Conservation (phyloP, 2,329 filamentous ascomycete genomes). For the Seiridium cupressi region DNA sequence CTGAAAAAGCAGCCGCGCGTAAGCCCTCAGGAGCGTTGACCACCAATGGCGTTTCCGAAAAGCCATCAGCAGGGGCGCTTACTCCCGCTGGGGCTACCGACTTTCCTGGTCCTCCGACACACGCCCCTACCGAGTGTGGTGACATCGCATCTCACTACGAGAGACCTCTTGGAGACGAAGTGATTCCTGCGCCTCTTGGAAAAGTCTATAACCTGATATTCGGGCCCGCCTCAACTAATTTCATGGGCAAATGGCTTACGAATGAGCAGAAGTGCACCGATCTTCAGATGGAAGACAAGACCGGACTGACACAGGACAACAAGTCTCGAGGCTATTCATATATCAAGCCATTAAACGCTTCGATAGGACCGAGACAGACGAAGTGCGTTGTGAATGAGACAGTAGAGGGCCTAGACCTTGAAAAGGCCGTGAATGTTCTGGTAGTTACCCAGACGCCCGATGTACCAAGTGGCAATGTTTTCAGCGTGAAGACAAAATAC, state of each 20-base stretch:
- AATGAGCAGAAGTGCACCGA: conserved; percentile 88
- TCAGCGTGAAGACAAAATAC: conserved; percentile 89
- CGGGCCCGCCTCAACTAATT: conserved; percentile 73
- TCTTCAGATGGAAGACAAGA: conserved; percentile 82
- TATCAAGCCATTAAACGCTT: conserved; percentile 81
- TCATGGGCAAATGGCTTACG: conserved; percentile 83
- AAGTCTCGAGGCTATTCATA: conserved; percentile 77
- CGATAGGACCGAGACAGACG: conserved; percentile 90
- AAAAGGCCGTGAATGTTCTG: conserved; percentile 81
- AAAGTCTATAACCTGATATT: conserved; percentile 90
- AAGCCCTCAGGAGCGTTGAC: conserved; percentile 66
- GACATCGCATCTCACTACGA: conserved; percentile 81
- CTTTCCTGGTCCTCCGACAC: conserved; percentile 81
- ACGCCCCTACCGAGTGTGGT: conserved; percentile 81
- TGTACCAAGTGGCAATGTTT: conserved; percentile 90
- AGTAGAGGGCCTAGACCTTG: conserved; percentile 81
- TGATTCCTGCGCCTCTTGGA: conserved; percentile 82
- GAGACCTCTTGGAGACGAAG: conserved; percentile 79
- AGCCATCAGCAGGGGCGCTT: conserved; percentile 45
- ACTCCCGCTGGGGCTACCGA: conserved; percentile 50
- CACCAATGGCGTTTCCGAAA: conserved; percentile 47
- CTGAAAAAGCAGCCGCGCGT: conserved; percentile 63
- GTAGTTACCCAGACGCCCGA: conserved; percentile 88
- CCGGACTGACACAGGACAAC: conserved; percentile 72
- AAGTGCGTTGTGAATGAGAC: conserved; percentile 88